Evolutionary conservation across 176 grass and related monocot species (phyloP).

Genomic region (Tuctoria greenei): DNA sequence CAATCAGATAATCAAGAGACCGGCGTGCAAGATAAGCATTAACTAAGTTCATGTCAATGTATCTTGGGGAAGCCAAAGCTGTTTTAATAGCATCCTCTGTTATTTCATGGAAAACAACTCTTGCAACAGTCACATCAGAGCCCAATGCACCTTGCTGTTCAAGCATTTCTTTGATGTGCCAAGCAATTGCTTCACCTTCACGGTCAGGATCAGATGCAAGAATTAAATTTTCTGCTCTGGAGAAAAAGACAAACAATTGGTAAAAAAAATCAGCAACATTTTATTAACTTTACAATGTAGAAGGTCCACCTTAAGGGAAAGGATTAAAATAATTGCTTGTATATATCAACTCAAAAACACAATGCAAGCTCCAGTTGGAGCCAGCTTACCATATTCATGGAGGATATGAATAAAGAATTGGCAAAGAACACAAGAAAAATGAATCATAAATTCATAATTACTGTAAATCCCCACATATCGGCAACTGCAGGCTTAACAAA

Average conservation of each 20-base stretch:
- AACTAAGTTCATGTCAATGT: constrained; percentile 91
- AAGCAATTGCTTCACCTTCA: constrained; percentile 98
- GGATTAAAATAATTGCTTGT: neutral
- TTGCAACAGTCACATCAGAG: constrained; percentile 59
- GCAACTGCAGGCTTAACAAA: neutral
- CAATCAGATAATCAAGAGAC: constrained; percentile 94
- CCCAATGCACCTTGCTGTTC: constrained; percentile 78
- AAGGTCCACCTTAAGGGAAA: neutral
- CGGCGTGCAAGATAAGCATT: constrained; percentile 97
- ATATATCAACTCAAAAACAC: constrained; percentile 19
- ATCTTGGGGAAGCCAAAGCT: constrained; percentile 61
- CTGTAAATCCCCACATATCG: constrained; percentile 3
- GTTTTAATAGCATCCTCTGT: constrained; percentile 70
- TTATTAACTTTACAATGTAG: constrained; percentile 23
- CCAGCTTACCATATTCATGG: constrained; percentile 1
- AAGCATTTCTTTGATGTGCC: constrained; percentile 98
- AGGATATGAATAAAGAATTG: neutral
- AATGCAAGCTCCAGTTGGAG: constrained; percentile 1
- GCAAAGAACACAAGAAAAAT: neutral
- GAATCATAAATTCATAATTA: neutral
- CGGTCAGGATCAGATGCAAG: constrained; percentile 98
- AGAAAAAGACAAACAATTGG: constrained; percentile 16
- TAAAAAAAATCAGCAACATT: constrained; percentile 22
- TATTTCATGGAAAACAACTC: constrained; percentile 97
- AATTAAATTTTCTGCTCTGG: constrained; percentile 92